These are phyloP conservation scores for Pseudozyma sp. DNA, from an alignment of 1,284 basidiomycete genomes.

Conservation along the genomic window DNA sequence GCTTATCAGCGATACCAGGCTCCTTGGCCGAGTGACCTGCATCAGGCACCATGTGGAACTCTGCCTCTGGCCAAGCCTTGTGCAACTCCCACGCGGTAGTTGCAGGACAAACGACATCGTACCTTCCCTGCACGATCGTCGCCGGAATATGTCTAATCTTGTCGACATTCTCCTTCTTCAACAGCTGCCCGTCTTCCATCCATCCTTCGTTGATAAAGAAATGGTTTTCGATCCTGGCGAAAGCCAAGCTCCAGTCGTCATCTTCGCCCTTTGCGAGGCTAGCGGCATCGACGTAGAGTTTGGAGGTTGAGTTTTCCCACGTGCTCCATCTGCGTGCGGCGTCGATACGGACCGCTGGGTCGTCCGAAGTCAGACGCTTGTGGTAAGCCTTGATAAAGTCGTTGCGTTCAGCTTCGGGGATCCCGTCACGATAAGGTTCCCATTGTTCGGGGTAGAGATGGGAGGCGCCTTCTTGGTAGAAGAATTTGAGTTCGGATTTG, in stretches of 20 bases:
- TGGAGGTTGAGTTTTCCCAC: constrained; percentile 66
- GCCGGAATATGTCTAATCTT: constrained; percentile 80
- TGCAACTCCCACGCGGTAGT: constrained; percentile 69
- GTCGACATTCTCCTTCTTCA: constrained; percentile 84
- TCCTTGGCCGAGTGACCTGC: constrained; percentile 91
- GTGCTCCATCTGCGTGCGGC: constrained; percentile 84
- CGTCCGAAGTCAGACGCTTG: constrained; percentile 80
- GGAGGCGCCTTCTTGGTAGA: constrained; percentile 82
- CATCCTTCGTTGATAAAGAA: constrained; percentile 84
- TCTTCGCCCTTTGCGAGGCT: constrained; percentile 52
- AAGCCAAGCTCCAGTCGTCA: constrained; percentile 72
- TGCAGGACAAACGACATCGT: constrained; percentile 71
- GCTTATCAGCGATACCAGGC: constrained; percentile 77
- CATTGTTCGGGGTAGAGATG: constrained; percentile 66
- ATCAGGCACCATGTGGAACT: constrained; percentile 78
- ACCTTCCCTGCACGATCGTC: constrained; percentile 81
- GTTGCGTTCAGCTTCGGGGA: constrained; percentile 81
- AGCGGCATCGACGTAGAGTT: constrained; percentile 60
- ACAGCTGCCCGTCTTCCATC: constrained; percentile 87
- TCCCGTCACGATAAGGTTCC: constrained; percentile 78
- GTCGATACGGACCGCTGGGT: constrained; percentile 76
- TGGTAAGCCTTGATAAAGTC: constrained; percentile 86
- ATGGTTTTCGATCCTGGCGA: constrained; percentile 91
- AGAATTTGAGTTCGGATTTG: constrained; percentile 85
- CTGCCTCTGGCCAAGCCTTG: constrained; percentile 53